A percentile compares a stretch with the other conserved stretches of the same genome.
Evolutionary conservation across 202 grass and related monocot genomes (phyloP).

Genomic region (Carex sylvatica): DNA sequence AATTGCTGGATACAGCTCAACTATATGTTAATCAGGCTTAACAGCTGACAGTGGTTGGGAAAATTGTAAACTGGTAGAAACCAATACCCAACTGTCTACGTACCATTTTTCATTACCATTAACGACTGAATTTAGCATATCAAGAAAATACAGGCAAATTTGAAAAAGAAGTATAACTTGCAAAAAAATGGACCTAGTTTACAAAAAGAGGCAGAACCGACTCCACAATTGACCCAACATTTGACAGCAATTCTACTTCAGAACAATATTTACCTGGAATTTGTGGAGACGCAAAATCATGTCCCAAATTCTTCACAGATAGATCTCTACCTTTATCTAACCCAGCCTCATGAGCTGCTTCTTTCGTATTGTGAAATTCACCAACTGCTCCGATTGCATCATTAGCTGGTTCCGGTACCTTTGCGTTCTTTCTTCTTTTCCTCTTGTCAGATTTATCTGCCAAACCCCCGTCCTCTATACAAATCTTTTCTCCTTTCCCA

Average conservation of each 20-base stretch:
- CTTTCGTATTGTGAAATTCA: conserved; percentile 16
- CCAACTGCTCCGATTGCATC: conserved; percentile 18
- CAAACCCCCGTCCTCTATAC: conserved; percentile 7
- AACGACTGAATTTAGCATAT: neutral
- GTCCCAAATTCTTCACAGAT: neutral
- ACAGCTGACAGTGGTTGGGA: neutral
- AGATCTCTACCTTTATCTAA: conserved; percentile 2
- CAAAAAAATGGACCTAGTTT: neutral
- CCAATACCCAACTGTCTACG: neutral
- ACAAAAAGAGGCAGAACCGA: neutral
- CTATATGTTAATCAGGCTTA: neutral
- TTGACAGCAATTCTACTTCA: neutral
- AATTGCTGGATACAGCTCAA: neutral
- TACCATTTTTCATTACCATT: neutral
- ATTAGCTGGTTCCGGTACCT: conserved; percentile 12
- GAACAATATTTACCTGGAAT: conserved; percentile 6
- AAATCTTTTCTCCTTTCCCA: neutral
- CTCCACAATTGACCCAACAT: neutral
- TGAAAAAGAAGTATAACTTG: neutral
- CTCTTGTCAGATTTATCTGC: conserved; percentile 18
- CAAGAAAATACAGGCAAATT: neutral
- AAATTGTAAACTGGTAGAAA: neutral
- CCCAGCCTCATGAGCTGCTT: conserved; percentile 11
- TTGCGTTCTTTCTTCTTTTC: conserved; percentile 29
- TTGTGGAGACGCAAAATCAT: neutral